Evolutionary conservation across 345 rosid species (phyloP).

Genomic region (Litchi chinensis): DNA sequence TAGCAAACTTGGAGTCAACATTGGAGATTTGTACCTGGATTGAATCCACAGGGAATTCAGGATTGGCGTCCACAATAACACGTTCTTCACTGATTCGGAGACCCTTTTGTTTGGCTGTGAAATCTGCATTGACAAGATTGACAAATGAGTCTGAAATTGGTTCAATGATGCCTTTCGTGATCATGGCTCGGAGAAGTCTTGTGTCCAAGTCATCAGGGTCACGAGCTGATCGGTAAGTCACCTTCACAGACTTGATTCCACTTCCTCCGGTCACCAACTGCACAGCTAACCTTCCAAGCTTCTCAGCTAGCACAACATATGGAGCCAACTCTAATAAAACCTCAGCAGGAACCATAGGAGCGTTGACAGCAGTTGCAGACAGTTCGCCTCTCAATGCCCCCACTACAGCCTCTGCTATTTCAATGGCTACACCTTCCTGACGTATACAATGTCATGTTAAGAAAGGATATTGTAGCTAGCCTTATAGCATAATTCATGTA

Average conservation of each 20-base stretch:
- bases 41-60: constrained; percentile 62
- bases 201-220: constrained; percentile 79
- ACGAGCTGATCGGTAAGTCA: constrained; percentile 59
- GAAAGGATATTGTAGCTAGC: too few species aligned
- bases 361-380: constrained; percentile 83
- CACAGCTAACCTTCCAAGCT: constrained; percentile 75
- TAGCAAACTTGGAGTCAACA: constrained; percentile 68
- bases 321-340: constrained; percentile 69
- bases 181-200: constrained; percentile 82
- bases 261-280: constrained; percentile 74
- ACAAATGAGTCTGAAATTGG: constrained; percentile 67
- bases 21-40: constrained; percentile 61
- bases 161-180: constrained; percentile 84
- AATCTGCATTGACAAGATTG: constrained; percentile 86
- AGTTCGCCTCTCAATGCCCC: constrained; percentile 78
- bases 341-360: constrained; percentile 78
- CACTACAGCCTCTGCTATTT: constrained; percentile 85
- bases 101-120: constrained; percentile 79
- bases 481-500: neutral
- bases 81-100: constrained; percentile 76
- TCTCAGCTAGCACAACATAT: constrained; percentile 67
- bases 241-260: constrained; percentile 65
- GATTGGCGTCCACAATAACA: constrained; percentile 47
- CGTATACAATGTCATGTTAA: neutral
- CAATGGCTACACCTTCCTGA: constrained; percentile 89